Percentiles rank a stretch among this genome's conserved stretches.
phyloP scores from a whole-genome alignment of 768 basidiomycete genomes.

The Phylloporus sp. region DNA sequence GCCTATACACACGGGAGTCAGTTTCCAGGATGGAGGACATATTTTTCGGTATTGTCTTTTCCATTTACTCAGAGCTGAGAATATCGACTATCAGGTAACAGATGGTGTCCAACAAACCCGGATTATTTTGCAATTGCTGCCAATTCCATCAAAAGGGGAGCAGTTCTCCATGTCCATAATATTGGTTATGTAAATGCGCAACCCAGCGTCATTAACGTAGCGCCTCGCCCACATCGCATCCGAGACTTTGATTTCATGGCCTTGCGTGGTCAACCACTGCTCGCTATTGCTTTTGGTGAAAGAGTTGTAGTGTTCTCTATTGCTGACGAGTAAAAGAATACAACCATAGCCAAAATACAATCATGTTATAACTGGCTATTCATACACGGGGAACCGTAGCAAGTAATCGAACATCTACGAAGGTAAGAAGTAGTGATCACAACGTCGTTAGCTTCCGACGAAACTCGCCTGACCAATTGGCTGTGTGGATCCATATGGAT shows the following conservation, averaged over 20 bases:
- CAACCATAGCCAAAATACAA: slow-evolving; percentile 14
- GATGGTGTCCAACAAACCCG: slow-evolving; percentile 74
- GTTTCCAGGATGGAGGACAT: slow-evolving; percentile 62
- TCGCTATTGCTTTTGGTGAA: slow-evolving; percentile 63
- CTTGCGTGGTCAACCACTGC: slow-evolving; percentile 52
- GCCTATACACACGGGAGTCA: slow-evolving; percentile 55
- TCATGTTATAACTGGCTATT: slow-evolving; percentile 15
- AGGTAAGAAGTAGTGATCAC: not conserved
- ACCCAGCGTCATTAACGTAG: slow-evolving; percentile 55
- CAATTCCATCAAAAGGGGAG: slow-evolving; percentile 53
- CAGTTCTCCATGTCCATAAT: slow-evolving; percentile 67
- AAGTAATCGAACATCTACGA: slow-evolving; percentile 5
- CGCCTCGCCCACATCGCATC: slow-evolving; percentile 58
- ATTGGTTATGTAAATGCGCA: slow-evolving; percentile 57
- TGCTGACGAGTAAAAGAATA: slow-evolving; percentile 46
- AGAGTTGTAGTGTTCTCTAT: slow-evolving; percentile 59
- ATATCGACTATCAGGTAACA: slow-evolving; percentile 26
- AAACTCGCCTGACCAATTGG: slow-evolving; percentile 22
- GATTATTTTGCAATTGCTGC: slow-evolving; percentile 77
- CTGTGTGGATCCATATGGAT: slow-evolving; percentile 29
- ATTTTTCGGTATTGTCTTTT: slow-evolving; percentile 52
- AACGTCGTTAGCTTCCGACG: slow-evolving; percentile 15
- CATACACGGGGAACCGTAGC: slow-evolving; percentile 7
- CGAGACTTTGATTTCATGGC: slow-evolving; percentile 76
- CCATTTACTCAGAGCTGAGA: not conserved